Conservation (phyloP, 352 stramenopile genomes). For the Phytophthora cajani region DNA sequence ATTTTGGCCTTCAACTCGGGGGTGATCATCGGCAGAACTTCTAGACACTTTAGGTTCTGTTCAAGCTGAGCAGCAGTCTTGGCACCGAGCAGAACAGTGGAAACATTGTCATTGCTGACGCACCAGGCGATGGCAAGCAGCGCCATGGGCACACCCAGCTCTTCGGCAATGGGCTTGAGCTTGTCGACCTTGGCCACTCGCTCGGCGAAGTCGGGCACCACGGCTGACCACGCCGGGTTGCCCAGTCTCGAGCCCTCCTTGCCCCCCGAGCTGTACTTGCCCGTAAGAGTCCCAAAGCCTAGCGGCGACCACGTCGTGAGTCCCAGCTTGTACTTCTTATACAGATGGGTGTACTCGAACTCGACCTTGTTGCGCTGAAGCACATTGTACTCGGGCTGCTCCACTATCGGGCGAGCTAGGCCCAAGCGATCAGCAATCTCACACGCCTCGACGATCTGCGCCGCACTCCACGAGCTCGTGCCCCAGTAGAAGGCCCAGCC, state of each 20-base stretch:
- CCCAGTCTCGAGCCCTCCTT: constrained; percentile 37
- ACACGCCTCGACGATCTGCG: constrained; percentile 56
- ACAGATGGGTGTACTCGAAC: constrained; percentile 58
- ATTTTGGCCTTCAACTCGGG: constrained; percentile 58
- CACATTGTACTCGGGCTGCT: constrained; percentile 70
- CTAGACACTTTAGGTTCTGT: constrained; percentile 61
- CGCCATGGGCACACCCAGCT: constrained; percentile 24
- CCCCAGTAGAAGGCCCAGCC: constrained; percentile 41
- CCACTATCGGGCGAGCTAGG: constrained; percentile 39
- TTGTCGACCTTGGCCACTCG: constrained; percentile 35
- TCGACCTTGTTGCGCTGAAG: constrained; percentile 61
- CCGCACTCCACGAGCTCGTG: constrained; percentile 55
- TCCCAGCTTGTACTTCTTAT: constrained; percentile 47
- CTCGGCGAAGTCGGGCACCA: constrained; percentile 16
- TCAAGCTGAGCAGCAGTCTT: constrained; percentile 53
- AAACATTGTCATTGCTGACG: constrained; percentile 57
- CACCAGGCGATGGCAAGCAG: constrained; percentile 71
- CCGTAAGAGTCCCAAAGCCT: constrained; percentile 57
- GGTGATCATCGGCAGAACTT: constrained; percentile 50
- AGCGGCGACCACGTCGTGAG: constrained; percentile 36
- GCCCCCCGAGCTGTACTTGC: constrained; percentile 60
- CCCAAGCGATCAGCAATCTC: constrained; percentile 40
- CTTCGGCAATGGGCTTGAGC: constrained; percentile 37
- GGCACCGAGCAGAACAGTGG: constrained; percentile 65
- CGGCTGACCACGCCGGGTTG: constrained; percentile 8